Evolutionary conservation across 2,329 filamentous ascomycete genomes (phyloP).

Genomic region (Acarospora socialis): DNA sequence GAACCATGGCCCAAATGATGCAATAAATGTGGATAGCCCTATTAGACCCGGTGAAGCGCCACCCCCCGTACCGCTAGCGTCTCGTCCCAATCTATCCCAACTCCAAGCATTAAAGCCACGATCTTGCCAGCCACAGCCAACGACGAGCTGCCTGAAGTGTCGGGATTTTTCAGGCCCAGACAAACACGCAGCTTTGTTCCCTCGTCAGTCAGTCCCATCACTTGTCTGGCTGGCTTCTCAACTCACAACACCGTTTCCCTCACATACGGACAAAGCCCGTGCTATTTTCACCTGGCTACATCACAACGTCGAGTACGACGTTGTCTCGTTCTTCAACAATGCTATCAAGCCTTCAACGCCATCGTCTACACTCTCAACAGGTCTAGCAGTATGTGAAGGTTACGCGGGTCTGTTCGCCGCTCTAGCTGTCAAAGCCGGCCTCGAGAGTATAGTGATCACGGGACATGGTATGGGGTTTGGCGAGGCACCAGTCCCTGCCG

Average conservation of each 20-base stretch:
- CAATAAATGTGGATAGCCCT: not conserved
- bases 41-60: slow-evolving; percentile 15
- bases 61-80: slow-evolving; percentile 39
- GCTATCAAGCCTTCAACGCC: slow-evolving; percentile 54
- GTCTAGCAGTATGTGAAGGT: slow-evolving; percentile 79
- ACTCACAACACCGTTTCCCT: slow-evolving; percentile 66
- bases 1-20: too few species aligned
- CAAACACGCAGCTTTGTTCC: slow-evolving; percentile 60
- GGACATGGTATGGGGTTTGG: slow-evolving; percentile 84
- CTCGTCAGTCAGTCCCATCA: slow-evolving; percentile 56
- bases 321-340: slow-evolving; percentile 60
- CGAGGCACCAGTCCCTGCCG: slow-evolving; percentile 46
- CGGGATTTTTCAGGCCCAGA: slow-evolving; percentile 80
- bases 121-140: slow-evolving; percentile 13
- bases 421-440: slow-evolving; percentile 62
- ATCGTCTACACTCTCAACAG: slow-evolving; percentile 57
- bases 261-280: slow-evolving; percentile 76
- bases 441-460: slow-evolving; percentile 59
- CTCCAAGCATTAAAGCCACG: slow-evolving; percentile 39
- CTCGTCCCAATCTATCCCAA: slow-evolving; percentile 43
- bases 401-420: slow-evolving; percentile 73
- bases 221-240: slow-evolving; percentile 62
- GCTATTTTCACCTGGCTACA: slow-evolving; percentile 93
- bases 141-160: slow-evolving; percentile 54
- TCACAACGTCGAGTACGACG: slow-evolving; percentile 82